Base-by-base conservation (phyloP, 345 rosid genomes). In the Eucalyptus sp. region DNA sequence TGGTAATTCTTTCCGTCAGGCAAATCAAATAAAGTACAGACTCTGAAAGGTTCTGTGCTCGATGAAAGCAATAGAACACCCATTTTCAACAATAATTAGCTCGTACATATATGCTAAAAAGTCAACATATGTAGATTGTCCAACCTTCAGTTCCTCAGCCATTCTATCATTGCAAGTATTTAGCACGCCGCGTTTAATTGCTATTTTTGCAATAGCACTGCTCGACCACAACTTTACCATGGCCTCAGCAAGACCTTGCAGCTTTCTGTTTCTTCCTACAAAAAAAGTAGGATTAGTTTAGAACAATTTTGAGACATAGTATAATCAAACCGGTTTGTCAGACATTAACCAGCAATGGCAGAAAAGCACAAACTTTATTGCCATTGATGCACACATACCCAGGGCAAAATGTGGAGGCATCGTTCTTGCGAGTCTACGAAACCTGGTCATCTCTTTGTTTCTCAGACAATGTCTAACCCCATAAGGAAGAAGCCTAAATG, bases 61-160 rank as follows among this genome's bases (percentile, higher is more conserved):
- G 2, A 71, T 71, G 81, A 37, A 71, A 71, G 81, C 81, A 41
- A 76, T 48, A 76, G 84, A 41, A 41, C 84, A 76, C 27, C 48
- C 84, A 52, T 17, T 50, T 25, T 31, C 14, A 18, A n/a, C 14
- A 20, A 51, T 52, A 22, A 52, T 43, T 86, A 17, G 27, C 46
- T 52, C 50, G 6, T 43, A 48, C 5, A 33, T 52, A 86, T 16
- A 31, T 52, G 66, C 56, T 52, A 58, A 11, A 76, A 41, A 6
- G 29, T 43, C 62, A 50, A 50, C 79, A 71, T 13, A 22, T 31
- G 50, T 8, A 58, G 33, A 60, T 87, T 20, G 58, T 88, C 94
- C 90, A 86, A 96, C 98, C 98, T 94, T 95, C 48, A 97, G 98
- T 87, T 96, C 99, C 89, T 96, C 99, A 7, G 99, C 98, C 99